Conservation (phyloP, 1,284 basidiomycete genomes). For the Boletellus dicymbophilus region DNA sequence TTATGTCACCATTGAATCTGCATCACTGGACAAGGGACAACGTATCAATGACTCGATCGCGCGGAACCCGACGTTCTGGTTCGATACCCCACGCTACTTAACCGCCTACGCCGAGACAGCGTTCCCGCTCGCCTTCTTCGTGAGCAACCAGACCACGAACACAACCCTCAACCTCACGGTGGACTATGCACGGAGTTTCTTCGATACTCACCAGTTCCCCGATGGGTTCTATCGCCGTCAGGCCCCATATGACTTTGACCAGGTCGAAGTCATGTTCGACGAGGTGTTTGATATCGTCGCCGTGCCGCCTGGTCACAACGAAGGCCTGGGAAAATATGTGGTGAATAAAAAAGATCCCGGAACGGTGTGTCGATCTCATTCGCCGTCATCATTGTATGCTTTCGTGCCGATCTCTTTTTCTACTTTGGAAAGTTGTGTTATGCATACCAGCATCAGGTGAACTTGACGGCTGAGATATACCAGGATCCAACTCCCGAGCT, state of each 20-base stretch:
- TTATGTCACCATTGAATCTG: conserved; percentile 20
- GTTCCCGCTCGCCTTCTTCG: conserved; percentile 31
- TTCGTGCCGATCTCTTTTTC: not conserved
- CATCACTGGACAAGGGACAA: conserved; percentile 12
- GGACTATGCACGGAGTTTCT: conserved; percentile 21
- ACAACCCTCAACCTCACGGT: conserved; percentile 15
- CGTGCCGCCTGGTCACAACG: conserved; percentile 20
- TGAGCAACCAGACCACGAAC: conserved; percentile 25
- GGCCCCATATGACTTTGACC: conserved; percentile 7
- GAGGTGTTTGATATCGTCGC: not conserved
- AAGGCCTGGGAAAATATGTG: conserved; percentile 24
- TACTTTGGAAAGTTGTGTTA: conserved; percentile 20
- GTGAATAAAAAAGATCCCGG: conserved; percentile 10
- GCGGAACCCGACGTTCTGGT: conserved; percentile 27
- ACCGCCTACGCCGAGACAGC: conserved; percentile 23
- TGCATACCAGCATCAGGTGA: conserved; percentile 20
- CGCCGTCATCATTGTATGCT: not conserved
- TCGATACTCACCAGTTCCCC: conserved; percentile 16
- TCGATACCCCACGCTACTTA: conserved; percentile 20
- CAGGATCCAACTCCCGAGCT: conserved; percentile 24
- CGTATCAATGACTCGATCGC: conserved; percentile 30
- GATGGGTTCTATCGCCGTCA: conserved; percentile 26
- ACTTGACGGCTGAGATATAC: conserved; percentile 25
- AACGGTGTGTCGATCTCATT: conserved; percentile 18
- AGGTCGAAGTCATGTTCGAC: conserved; percentile 4